A percentile compares a stretch with the other conserved stretches of the same genome.
phyloP scores from a whole-genome alignment of 2,329 filamentous ascomycete species.

The Fusarium nisikadoi region DNA sequence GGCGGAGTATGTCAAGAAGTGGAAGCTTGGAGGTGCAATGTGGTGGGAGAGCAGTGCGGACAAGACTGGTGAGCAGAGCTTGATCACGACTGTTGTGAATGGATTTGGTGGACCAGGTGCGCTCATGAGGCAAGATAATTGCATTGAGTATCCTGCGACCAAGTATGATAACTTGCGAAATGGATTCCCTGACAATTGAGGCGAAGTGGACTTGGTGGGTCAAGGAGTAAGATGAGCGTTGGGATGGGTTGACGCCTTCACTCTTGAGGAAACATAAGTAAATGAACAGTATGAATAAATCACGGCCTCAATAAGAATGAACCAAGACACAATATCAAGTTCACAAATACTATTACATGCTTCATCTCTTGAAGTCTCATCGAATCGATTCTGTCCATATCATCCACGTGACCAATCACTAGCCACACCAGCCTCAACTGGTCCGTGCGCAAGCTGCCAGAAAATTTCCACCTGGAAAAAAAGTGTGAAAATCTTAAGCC shows the following conservation, averaged over 20 bases:
- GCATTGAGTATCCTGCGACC: slow-evolving; percentile 69
- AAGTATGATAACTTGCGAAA: slow-evolving; percentile 77
- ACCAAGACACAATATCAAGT: not conserved
- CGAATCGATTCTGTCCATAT: no score
- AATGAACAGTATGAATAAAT: not conserved
- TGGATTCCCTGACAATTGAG: slow-evolving; percentile 62
- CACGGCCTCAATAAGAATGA: not conserved
- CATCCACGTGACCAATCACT: slow-evolving; percentile 30
- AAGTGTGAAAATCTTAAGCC: slow-evolving; percentile 49
- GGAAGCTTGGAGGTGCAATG: slow-evolving; percentile 87
- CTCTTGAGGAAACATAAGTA: not conserved
- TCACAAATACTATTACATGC: not conserved
- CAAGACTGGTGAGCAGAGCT: slow-evolving; percentile 69
- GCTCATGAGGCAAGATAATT: slow-evolving; percentile 67
- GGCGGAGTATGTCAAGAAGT: slow-evolving; percentile 73
- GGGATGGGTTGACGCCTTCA: not conserved
- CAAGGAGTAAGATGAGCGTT: not conserved
- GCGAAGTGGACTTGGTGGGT: slow-evolving; percentile 8
- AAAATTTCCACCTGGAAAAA: slow-evolving; percentile 49
- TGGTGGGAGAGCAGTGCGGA: slow-evolving; percentile 96
- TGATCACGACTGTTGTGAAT: slow-evolving; percentile 74
- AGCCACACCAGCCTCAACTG: slow-evolving; percentile 36
- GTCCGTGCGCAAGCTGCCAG: slow-evolving; percentile 47
- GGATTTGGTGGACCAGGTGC: slow-evolving; percentile 63
- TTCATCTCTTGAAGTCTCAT: not conserved